Base-by-base conservation (phyloP, 148 eudicot genomes). In the Silene conica region DNA sequence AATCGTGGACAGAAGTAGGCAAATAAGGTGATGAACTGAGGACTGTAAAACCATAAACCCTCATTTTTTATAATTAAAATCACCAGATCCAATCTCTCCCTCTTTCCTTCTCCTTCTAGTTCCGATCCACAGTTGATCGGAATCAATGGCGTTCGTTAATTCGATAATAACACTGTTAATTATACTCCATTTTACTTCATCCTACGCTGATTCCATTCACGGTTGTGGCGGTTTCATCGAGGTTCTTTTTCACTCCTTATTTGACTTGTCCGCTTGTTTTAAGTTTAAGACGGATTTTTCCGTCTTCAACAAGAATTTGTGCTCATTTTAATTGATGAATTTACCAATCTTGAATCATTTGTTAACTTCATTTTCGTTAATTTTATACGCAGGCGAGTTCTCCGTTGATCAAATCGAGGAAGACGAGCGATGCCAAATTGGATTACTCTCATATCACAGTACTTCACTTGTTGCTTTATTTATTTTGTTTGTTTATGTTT, bases 401-500 rank as follows among this genome's bases (percentile, higher is more conserved):
- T 20, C 79, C 80, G 66, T 80, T 96, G 89, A 88, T 96, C 72
- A 96, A 92, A 81, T 84, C 96, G 50, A 84, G 99, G 86, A 96
- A 87, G 82, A 23, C 90, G 10, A 86, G 80, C 38, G 92, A 87
- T 82, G 78, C 81, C 12, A 96, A 96, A 78, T 85, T 96, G 80
- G 99, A 96, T 84, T 96, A 96, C 58, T 96, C 99, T 73, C 96
- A 96, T 72, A 85, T 96, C 74, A 96, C 97, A 86, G 99, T 96
- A 89, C 38, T 79, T 71, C 8, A 20, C 34, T 72, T 54, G 8
- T 41, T 14, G 23, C 31, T 38, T 9, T 26, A 23, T 15, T 28
- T 50, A 3, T 18, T 48, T 4, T 41, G 13, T 12, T 11, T 38
- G 38, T 15, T 63, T 55, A 34, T 58, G 58, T 58, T 25, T n/a